A percentile compares a stretch with the other conserved stretches of the same genome.
Evolutionary conservation across 2,329 filamentous ascomycete genomes (phyloP).

Genomic region (Alternaria viburni): DNA sequence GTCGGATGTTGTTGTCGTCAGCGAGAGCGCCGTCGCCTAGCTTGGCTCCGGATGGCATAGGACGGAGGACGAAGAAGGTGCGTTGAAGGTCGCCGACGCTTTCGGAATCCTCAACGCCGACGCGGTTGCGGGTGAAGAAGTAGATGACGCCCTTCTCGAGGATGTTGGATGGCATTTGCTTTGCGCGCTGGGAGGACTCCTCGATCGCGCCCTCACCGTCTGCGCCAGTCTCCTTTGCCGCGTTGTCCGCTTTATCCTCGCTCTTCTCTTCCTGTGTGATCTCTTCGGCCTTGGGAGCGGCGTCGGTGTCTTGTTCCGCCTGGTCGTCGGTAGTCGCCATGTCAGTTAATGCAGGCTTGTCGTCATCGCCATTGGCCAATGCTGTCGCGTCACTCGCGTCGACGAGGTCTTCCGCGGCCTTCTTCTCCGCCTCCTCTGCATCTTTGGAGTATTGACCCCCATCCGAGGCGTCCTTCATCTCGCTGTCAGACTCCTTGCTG

Average conservation of each 20-base stretch:
- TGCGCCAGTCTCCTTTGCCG: constrained; percentile 26
- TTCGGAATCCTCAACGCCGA: constrained; percentile 73
- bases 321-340: constrained; percentile 15
- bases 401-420: not conserved
- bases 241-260: constrained; percentile 10
- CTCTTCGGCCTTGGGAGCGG: constrained; percentile 6
- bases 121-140: constrained; percentile 84
- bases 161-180: constrained; percentile 65
- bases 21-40: constrained; percentile 65
- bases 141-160: constrained; percentile 90
- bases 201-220: constrained; percentile 50
- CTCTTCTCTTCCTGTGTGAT: constrained; percentile 3
- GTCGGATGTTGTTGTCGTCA: constrained; percentile 67
- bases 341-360: constrained; percentile 5
- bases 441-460: constrained; percentile 3
- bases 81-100: constrained; percentile 75
- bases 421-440: constrained; percentile 18
- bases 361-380: constrained; percentile 28
- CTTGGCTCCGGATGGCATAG: constrained; percentile 72
- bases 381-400: constrained; percentile 21
- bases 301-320: constrained; percentile 1
- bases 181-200: constrained; percentile 58
- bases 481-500: constrained; percentile 44
- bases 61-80: constrained; percentile 79
- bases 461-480: constrained; percentile 32